A percentile compares a stretch with the other conserved stretches of the same genome.
These are phyloP conservation scores for Babesia ovata DNA, from an alignment of 169 alveolate genomes.

Conservation along the genomic window DNA sequence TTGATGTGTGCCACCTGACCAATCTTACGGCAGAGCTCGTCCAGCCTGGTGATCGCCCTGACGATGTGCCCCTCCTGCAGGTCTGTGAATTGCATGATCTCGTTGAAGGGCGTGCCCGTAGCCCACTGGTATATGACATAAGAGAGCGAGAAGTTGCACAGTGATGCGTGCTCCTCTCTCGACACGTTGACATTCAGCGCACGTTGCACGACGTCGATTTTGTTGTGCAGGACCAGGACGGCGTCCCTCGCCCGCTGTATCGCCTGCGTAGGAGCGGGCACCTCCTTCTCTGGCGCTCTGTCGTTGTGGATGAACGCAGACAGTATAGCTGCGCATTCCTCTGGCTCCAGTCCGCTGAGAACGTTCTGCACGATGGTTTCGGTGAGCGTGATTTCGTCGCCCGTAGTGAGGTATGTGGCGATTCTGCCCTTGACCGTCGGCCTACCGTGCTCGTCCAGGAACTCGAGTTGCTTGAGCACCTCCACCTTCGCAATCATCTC, in stretches of 20 bases:
- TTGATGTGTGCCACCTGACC: conserved; percentile 85
- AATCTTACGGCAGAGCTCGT: conserved; percentile 84
- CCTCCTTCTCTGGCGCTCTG: conserved; percentile 75
- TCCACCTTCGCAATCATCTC: conserved; percentile 82
- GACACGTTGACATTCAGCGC: conserved; percentile 53
- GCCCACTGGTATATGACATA: conserved; percentile 79
- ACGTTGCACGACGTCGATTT: conserved; percentile 62
- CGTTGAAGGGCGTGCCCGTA: conserved; percentile 75
- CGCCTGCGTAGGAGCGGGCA: conserved; percentile 78
- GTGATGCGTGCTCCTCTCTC: conserved; percentile 46
- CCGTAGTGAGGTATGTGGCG: conserved; percentile 82
- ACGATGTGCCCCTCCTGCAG: conserved; percentile 93
- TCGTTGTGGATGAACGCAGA: conserved; percentile 80
- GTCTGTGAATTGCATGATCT: conserved; percentile 73
- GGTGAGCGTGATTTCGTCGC: conserved; percentile 86
- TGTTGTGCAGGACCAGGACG: conserved; percentile 52
- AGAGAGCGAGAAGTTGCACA: conserved; percentile 65
- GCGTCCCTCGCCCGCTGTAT: conserved; percentile 77
- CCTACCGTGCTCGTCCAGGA: conserved; percentile 77
- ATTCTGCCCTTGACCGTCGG: conserved; percentile 86
- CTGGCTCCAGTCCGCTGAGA: conserved; percentile 71
- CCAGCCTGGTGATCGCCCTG: conserved; percentile 87
- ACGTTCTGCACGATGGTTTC: conserved; percentile 77
- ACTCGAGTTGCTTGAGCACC: conserved; percentile 79
- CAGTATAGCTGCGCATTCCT: conserved; percentile 80